Percentiles rank a stretch among this genome's conserved stretches.
Conservation (phyloP, 202 grass and related monocot genomes). For the Setaria viridis region DNA sequence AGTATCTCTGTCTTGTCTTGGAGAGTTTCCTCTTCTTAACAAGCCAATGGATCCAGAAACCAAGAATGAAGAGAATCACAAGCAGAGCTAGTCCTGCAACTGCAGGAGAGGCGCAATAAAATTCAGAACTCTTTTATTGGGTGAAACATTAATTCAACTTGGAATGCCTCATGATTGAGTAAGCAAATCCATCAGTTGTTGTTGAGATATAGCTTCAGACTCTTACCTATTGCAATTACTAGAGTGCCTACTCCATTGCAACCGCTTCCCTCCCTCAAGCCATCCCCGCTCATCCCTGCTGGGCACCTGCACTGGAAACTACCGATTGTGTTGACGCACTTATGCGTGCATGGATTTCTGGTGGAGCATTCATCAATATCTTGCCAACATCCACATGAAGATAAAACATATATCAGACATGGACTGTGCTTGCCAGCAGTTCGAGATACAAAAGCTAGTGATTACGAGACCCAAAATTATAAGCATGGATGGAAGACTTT, state of each 20-base stretch:
- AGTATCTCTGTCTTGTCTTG: conserved; percentile 47
- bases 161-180: neutral
- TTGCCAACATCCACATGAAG: conserved; percentile 31
- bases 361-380: conserved; percentile 56
- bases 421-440: neutral
- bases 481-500: neutral
- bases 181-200: neutral
- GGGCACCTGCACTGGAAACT: conserved; percentile 54
- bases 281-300: conserved; percentile 51
- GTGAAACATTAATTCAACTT: neutral
- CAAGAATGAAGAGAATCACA: conserved; percentile 39
- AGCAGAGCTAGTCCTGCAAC: conserved; percentile 48
- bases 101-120: conserved; percentile 26
- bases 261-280: conserved; percentile 35
- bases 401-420: conserved; percentile 21
- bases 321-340: conserved; percentile 46
- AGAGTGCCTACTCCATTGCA: conserved; percentile 35
- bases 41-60: conserved; percentile 54
- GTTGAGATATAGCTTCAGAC: neutral
- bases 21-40: conserved; percentile 45
- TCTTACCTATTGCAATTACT: conserved; percentile 49
- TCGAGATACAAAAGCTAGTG: neutral
- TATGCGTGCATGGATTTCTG: conserved; percentile 39
- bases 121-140: conserved; percentile 12
- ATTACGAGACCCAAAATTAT: neutral